Conservation (phyloP, 352 stramenopile species). For the Elongisporangium anandrum region DNA sequence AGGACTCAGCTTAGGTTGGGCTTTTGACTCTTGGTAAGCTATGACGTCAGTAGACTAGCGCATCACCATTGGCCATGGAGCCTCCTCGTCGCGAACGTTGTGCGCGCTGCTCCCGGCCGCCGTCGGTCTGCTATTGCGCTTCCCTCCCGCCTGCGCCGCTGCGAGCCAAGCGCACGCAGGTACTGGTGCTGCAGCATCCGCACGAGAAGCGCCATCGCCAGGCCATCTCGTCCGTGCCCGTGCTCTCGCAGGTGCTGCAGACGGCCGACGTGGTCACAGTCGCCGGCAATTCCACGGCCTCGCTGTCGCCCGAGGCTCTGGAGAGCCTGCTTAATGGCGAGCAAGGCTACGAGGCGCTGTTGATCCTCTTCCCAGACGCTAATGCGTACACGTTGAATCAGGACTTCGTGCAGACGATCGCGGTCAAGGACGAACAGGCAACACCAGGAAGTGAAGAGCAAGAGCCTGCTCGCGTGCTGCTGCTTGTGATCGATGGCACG, state of each 20-base stretch:
- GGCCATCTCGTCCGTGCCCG: constrained; percentile 63
- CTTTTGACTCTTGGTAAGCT: background rate
- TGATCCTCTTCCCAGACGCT: constrained; percentile 44
- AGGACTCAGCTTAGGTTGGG: too few relatives aligned
- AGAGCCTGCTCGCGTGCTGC: constrained; percentile 16
- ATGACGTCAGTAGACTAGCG: background rate
- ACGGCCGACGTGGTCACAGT: constrained; percentile 34
- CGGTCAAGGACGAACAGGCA: background rate
- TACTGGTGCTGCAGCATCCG: constrained; percentile 60
- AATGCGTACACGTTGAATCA: constrained; percentile 20
- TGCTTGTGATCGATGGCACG: constrained; percentile 73
- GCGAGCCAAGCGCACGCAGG: constrained; percentile 22
- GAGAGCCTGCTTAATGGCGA: constrained; percentile 29
- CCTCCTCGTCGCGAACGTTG: constrained; percentile 27
- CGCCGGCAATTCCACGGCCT: constrained; percentile 15
- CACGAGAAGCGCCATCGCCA: constrained; percentile 49
- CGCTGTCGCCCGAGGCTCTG: constrained; percentile 13
- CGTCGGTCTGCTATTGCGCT: constrained; percentile 54
- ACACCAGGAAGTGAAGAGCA: background rate
- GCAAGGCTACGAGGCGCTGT: constrained; percentile 14
- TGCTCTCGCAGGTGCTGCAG: constrained; percentile 47
- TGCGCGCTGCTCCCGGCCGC: constrained; percentile 34
- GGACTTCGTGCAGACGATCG: constrained; percentile 5
- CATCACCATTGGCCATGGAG: background rate
- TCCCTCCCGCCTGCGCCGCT: constrained; percentile 26